phyloP scores from a whole-genome alignment of 352 stramenopile species.

The Globisporangium polare region DNA sequence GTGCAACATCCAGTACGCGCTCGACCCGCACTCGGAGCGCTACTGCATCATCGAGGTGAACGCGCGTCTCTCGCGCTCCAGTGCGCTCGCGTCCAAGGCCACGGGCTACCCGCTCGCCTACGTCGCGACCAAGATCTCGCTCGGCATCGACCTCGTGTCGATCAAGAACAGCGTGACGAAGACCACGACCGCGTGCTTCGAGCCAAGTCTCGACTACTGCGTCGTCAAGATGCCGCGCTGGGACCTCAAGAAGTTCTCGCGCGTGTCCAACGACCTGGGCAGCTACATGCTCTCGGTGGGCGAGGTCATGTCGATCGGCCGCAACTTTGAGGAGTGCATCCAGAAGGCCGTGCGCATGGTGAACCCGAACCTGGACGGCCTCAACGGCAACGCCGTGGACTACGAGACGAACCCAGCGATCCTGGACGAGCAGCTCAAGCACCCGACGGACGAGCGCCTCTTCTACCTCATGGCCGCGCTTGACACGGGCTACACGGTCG shows the following conservation, averaged over 20 bases:
- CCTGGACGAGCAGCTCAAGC: slow-evolving; percentile 62
- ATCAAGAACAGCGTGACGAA: slow-evolving; percentile 97
- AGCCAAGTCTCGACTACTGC: slow-evolving; percentile 97
- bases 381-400: slow-evolving; percentile 58
- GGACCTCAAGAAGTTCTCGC: slow-evolving; percentile 96
- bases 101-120: slow-evolving; percentile 98
- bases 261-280: slow-evolving; percentile 93
- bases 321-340: slow-evolving; percentile 95
- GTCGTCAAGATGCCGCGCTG: slow-evolving; percentile 97
- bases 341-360: slow-evolving; percentile 98
- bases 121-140: slow-evolving; percentile 96
- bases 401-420: slow-evolving; percentile 77
- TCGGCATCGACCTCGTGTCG: slow-evolving; percentile 94
- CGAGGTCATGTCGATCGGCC: slow-evolving; percentile 96
- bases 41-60: slow-evolving; percentile 99
- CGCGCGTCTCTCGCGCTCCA: slow-evolving; percentile 95
- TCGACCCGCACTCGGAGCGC: slow-evolving; percentile 92
- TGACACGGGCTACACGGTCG: slow-evolving; percentile 55
- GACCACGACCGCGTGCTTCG: slow-evolving; percentile 96
- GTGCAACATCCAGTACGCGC: slow-evolving; percentile 99
- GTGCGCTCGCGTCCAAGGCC: slow-evolving; percentile 96
- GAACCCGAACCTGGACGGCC: slow-evolving; percentile 84
- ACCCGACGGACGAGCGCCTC: slow-evolving; percentile 75
- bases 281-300: slow-evolving; percentile 97
- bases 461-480: slow-evolving; percentile 70